Percentiles rank a stretch among this genome's conserved stretches.
Conservation (phyloP, 2,329 filamentous ascomycete genomes). For the Plectosphaerella cucumerina region DNA sequence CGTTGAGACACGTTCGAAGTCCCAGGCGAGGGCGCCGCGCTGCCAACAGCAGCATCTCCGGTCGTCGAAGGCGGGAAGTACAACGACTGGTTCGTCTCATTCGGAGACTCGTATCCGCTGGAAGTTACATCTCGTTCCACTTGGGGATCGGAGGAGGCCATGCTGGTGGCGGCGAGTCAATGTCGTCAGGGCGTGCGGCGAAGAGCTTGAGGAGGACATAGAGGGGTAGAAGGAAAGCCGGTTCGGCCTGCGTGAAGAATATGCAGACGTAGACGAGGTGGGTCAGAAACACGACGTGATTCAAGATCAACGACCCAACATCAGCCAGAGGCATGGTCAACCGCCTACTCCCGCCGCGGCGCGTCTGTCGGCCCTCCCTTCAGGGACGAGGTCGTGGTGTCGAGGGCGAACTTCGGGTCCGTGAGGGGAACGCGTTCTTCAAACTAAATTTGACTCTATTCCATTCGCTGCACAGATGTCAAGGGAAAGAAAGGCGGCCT, state of each 20-base stretch:
- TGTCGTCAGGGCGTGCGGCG: conserved; percentile 41
- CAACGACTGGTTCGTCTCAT: conserved; percentile 23
- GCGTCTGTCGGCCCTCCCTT: no score
- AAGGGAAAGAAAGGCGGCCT: not conserved
- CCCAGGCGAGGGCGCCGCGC: no score
- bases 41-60: conserved; percentile 8
- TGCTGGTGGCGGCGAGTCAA: conserved; percentile 31
- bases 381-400: no score
- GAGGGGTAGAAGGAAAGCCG: conserved; percentile 38
- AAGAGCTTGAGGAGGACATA: conserved; percentile 46
- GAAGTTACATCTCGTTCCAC: conserved; percentile 16
- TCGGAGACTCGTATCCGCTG: conserved; percentile 33
- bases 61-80: conserved; percentile 18
- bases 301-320: conserved; percentile 45
- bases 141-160: conserved; percentile 28
- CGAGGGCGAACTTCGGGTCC: no score
- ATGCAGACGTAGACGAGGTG: conserved; percentile 50
- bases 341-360: no score
- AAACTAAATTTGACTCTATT: no score
- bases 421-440: no score
- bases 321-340: conserved; percentile 45
- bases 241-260: conserved; percentile 44
- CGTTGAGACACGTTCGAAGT: no score
- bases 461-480: not conserved
- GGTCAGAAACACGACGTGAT: conserved; percentile 49